Conservation (phyloP, 2,329 filamentous ascomycete species). For the Annulohypoxylon truncatum region DNA sequence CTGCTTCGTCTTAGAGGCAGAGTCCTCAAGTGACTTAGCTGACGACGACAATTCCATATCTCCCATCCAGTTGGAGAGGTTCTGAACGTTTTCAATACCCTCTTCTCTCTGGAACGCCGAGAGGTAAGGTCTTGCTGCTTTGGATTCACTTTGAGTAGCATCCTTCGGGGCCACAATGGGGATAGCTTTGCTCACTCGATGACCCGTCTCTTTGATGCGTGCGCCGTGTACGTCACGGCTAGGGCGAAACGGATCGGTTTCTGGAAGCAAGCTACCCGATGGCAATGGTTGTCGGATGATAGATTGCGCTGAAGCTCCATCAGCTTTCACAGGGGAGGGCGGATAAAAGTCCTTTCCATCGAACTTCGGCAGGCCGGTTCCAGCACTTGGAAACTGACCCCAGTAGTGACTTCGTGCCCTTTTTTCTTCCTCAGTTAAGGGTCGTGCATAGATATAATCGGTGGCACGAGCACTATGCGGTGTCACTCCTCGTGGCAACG, state of each 20-base stretch:
- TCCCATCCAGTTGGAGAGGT: slow-evolving; percentile 23
- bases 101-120: slow-evolving; percentile 16
- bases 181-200: slow-evolving; percentile 50
- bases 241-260: slow-evolving; percentile 46
- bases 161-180: slow-evolving; percentile 50
- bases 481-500: slow-evolving; percentile 58
- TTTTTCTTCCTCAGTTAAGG: slow-evolving; percentile 69
- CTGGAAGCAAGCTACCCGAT: slow-evolving; percentile 33
- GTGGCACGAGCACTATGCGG: slow-evolving; percentile 55
- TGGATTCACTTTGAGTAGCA: slow-evolving; percentile 22
- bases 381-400: slow-evolving; percentile 65
- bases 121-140: slow-evolving; percentile 22
- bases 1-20: slow-evolving; percentile 35
- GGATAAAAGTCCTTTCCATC: slow-evolving; percentile 74
- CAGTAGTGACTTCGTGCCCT: slow-evolving; percentile 71
- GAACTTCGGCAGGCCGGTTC: slow-evolving; percentile 69
- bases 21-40: slow-evolving; percentile 22
- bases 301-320: not conserved
- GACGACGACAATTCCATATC: slow-evolving; percentile 28
- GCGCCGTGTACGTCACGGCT: slow-evolving; percentile 39
- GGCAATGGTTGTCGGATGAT: slow-evolving; percentile 3
- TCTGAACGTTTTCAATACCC: slow-evolving; percentile 15
- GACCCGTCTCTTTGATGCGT: slow-evolving; percentile 42
- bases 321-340: slow-evolving; percentile 61
- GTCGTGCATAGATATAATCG: slow-evolving; percentile 67